Conservation (phyloP, 1,284 basidiomycete species). For the Boletus semigastroideus region DNA sequence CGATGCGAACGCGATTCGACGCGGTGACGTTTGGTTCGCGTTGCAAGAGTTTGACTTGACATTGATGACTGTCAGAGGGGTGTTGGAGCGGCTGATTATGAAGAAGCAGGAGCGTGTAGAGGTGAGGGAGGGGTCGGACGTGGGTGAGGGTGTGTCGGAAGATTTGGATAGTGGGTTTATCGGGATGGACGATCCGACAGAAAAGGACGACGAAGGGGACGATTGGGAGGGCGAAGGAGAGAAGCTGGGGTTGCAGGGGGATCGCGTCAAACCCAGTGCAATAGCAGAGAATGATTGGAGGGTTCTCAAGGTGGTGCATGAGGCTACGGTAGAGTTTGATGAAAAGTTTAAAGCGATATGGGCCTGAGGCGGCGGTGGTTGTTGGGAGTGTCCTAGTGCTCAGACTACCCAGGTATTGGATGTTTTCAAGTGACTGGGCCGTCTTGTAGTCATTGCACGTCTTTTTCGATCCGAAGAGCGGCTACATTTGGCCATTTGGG, state of each 20-base stretch:
- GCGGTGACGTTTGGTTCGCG: conserved; percentile 62
- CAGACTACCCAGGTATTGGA: neutral
- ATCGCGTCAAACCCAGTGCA: conserved; percentile 35
- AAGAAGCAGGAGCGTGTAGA: conserved; percentile 31
- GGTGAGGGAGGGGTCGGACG: conserved; percentile 20
- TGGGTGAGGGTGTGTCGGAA: conserved; percentile 15
- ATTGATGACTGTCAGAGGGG: conserved; percentile 45
- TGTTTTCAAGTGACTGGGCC: neutral
- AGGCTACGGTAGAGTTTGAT: conserved; percentile 49
- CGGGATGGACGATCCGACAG: conserved; percentile 30
- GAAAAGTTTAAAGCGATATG: conserved; percentile 53
- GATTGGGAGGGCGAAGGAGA: conserved; percentile 14
- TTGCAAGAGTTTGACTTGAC: conserved; percentile 57
- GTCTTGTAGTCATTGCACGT: no score
- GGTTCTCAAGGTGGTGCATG: conserved; percentile 52
- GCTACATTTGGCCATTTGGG: no score
- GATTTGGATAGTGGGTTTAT: conserved; percentile 39
- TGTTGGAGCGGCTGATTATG: conserved; percentile 46
- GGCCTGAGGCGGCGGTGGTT: conserved; percentile 35
- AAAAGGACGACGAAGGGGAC: conserved; percentile 22
- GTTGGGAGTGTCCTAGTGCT: no score
- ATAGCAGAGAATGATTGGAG: conserved; percentile 52
- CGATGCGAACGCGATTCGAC: conserved; percentile 54
- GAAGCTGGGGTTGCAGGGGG: conserved; percentile 11
- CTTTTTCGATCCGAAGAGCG: no score